A percentile compares a stretch with the other conserved stretches of the same genome.
These are phyloP conservation scores for Echeveria elegans DNA, from an alignment of 164 flowering plant genomes.

Conservation along the genomic window DNA sequence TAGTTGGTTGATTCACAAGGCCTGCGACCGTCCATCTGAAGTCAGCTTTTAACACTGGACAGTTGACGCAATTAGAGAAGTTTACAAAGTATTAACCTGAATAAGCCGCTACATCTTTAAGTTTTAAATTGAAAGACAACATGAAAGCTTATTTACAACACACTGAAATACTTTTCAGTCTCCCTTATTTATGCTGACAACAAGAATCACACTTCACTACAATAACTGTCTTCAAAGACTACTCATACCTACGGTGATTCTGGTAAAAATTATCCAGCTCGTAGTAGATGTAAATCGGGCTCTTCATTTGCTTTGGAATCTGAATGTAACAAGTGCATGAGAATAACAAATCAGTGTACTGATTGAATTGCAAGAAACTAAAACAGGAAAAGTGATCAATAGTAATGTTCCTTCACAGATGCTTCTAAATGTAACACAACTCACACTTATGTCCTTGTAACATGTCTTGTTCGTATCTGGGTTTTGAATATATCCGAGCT, in stretches of 20 bases:
- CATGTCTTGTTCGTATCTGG: slow-evolving; percentile 3
- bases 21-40: not conserved
- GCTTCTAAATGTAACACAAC: not conserved
- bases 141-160: not conserved
- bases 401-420: not conserved
- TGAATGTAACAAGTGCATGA: not conserved
- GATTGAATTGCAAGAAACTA: not conserved
- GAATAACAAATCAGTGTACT: not conserved
- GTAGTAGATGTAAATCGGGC: slow-evolving; percentile 5
- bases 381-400: not conserved
- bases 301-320: not conserved
- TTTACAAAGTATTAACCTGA: not conserved
- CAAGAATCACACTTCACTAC: not conserved
- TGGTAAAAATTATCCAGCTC: slow-evolving; percentile 7
- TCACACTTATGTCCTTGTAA: not conserved
- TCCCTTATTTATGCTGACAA: not conserved
- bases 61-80: not conserved
- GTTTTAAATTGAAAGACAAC: not conserved
- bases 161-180: not conserved
- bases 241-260: slow-evolving; percentile 6
- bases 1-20: not conserved
- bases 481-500: slow-evolving; percentile 6
- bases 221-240: not conserved
- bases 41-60: not conserved
- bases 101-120: not conserved